Evolutionary conservation across 176 grass and related monocot species (phyloP).

Genomic region (Carex pumila): DNA sequence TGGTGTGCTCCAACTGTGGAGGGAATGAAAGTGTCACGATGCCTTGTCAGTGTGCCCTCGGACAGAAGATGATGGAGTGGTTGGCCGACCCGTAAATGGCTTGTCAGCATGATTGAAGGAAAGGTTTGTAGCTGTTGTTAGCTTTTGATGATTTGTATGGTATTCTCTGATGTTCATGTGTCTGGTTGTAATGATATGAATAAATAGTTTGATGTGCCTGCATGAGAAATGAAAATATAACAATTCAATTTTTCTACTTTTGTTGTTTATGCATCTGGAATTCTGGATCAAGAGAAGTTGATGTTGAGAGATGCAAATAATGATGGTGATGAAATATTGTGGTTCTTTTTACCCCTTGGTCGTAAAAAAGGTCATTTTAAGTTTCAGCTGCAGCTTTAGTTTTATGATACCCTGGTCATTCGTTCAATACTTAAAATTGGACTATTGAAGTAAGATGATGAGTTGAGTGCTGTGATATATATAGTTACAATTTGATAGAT

Average conservation of each 20-base stretch:
- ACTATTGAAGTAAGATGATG: background rate
- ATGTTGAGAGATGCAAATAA: background rate
- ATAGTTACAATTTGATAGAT: no score
- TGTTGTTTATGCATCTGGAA: background rate
- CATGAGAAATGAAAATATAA: background rate
- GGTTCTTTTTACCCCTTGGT: background rate
- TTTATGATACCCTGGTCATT: background rate
- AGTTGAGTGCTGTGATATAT: background rate
- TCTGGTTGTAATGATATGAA: background rate
- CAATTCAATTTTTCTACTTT: background rate
- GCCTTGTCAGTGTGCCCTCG: background rate
- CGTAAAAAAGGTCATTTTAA: background rate
- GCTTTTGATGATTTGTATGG: background rate
- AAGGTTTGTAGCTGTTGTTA: background rate
- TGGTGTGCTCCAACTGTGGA: background rate
- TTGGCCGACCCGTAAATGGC: background rate
- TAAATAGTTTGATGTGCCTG: background rate
- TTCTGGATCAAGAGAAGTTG: background rate
- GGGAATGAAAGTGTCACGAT: background rate
- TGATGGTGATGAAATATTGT: background rate
- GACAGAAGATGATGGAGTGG: conserved; percentile 11
- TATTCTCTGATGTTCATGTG: background rate
- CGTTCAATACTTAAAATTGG: background rate
- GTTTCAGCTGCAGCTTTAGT: background rate
- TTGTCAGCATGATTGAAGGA: background rate